These are phyloP conservation scores for Scorias spongiosa DNA, from an alignment of 2,329 filamentous ascomycete genomes.

Conservation along the genomic window DNA sequence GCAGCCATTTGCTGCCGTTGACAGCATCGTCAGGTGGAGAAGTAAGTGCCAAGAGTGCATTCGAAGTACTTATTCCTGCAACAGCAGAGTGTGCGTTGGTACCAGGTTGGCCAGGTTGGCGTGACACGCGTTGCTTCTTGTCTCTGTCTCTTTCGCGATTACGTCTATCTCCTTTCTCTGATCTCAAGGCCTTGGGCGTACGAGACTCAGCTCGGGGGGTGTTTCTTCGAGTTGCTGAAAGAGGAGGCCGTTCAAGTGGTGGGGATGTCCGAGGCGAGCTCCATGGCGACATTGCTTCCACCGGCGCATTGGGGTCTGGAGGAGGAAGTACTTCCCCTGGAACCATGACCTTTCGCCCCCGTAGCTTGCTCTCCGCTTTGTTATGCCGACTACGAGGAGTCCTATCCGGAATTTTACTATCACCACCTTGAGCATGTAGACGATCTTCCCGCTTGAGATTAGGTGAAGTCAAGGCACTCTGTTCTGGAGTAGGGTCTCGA, in stretches of 20 bases:
- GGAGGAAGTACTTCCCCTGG: conserved; percentile 30
- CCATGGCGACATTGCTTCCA: conserved; percentile 23
- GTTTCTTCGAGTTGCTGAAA: conserved; percentile 6
- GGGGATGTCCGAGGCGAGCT: conserved; percentile 23
- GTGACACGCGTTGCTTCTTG: conserved; percentile 27
- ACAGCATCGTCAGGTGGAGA: conserved; percentile 45
- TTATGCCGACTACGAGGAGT: conserved; percentile 7
- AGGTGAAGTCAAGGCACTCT: conserved; percentile 18
- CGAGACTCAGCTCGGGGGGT: conserved; percentile 17
- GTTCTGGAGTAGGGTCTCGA: conserved; percentile 40
- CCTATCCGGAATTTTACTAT: conserved; percentile 12
- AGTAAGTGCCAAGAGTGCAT: conserved; percentile 42
- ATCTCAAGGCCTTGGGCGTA: conserved; percentile 23
- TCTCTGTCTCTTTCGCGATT: conserved; percentile 19
- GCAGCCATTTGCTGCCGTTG: conserved; percentile 44
- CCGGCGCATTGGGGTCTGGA: conserved; percentile 26
- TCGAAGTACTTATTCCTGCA: conserved; percentile 45
- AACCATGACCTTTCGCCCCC: conserved; percentile 24
- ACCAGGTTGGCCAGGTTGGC: conserved; percentile 30
- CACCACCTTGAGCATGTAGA: conserved; percentile 11
- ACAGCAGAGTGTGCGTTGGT: conserved; percentile 40
- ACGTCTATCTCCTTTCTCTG: conserved; percentile 19
- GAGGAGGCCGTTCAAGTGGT: conserved; percentile 15
- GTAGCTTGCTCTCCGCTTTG: conserved; percentile 19
- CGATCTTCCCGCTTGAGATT: conserved; percentile 19